phyloP scores from a whole-genome alignment of 1,284 basidiomycete species.

The Xanthoconium separans region DNA sequence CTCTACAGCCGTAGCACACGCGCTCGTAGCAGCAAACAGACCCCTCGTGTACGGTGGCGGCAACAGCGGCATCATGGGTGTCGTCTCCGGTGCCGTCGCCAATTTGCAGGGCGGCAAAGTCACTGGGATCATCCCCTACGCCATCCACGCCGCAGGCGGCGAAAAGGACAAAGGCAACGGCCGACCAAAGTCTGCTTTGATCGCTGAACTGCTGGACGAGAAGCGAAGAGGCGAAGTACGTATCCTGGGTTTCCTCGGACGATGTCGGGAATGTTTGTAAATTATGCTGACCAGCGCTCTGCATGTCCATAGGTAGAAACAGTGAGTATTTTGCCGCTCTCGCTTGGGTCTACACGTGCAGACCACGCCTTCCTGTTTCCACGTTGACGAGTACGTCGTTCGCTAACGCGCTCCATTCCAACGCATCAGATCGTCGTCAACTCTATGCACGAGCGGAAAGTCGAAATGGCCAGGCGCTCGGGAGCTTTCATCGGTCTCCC shows the following conservation, averaged over 20 bases:
- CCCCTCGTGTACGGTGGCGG: conserved; percentile 89
- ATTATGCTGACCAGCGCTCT: conserved; percentile 12
- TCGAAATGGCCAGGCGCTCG: conserved; percentile 79
- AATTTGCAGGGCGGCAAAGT: conserved; percentile 65
- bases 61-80: conserved; percentile 82
- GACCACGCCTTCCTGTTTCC: not conserved
- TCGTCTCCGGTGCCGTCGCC: conserved; percentile 70
- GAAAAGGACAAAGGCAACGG: conserved; percentile 51
- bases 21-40: conserved; percentile 63
- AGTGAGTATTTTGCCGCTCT: conserved; percentile 33
- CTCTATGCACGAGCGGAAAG: conserved; percentile 92
- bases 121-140: conserved; percentile 80
- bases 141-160: conserved; percentile 66
- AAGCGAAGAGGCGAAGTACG: conserved; percentile 44
- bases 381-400: not conserved
- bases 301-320: conserved; percentile 44
- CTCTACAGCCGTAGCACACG: conserved; percentile 64
- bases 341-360: conserved; percentile 10
- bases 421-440: conserved; percentile 62
- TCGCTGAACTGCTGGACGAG: conserved; percentile 40
- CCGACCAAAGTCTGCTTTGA: conserved; percentile 19
- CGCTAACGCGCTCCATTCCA: conserved; percentile 5
- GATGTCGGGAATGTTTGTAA: not conserved
- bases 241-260: conserved; percentile 5
- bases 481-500: conserved; percentile 85